phyloP scores from a whole-genome alignment of 345 rosid species.

The Populus alba region DNA sequence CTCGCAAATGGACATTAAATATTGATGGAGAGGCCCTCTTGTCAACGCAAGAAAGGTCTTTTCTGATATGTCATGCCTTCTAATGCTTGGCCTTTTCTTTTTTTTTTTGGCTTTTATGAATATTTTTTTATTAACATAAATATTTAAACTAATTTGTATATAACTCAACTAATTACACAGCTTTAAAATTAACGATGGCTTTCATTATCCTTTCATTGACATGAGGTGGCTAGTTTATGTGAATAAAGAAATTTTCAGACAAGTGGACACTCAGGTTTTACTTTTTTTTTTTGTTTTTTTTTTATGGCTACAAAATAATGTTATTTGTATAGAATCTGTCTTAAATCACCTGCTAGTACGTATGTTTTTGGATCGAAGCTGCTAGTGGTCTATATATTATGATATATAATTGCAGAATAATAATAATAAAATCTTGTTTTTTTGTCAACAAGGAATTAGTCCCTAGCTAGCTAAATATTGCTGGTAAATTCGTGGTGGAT shows the following conservation, averaged over 20 bases:
- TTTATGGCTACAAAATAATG: not conserved
- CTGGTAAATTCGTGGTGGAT: not conserved
- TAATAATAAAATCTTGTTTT: not conserved
- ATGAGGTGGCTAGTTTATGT: conserved; percentile 15
- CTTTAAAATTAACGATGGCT: no score
- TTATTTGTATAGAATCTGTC: not conserved
- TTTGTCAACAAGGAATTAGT: not conserved
- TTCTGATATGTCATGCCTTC: not conserved
- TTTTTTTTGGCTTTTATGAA: not conserved
- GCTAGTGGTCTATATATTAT: not conserved
- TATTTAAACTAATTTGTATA: no score
- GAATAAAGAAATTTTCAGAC: not conserved
- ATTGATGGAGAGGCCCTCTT: conserved; percentile 2
- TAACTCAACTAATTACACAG: no score
- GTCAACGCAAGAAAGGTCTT: conserved; percentile 14
- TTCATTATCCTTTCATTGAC: conserved; percentile 6
- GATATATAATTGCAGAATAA: not conserved
- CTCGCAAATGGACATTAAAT: not conserved
- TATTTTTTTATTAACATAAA: no score
- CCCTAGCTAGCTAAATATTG: not conserved
- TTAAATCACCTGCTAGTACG: not conserved
- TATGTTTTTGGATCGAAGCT: not conserved
- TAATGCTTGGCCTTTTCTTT: not conserved
- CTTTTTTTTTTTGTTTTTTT: not conserved
- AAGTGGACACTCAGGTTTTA: not conserved